Conservation (phyloP, 129 eudicot species). For the Pulicaria dysenterica region DNA sequence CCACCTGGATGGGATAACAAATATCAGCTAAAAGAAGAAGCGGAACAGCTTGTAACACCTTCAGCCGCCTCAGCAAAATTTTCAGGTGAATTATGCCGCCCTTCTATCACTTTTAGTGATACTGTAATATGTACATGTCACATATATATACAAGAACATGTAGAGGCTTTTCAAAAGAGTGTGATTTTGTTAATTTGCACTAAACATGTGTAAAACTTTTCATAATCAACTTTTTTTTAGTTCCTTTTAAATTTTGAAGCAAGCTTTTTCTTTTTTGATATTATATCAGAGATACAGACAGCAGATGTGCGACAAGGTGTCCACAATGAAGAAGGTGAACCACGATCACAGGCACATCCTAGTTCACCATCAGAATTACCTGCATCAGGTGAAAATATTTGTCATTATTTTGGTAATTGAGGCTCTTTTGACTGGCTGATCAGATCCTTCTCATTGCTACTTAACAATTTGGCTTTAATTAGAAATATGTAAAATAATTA, state of each 20-base stretch:
- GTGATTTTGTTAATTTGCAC: conserved; percentile 1
- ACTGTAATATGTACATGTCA: not conserved
- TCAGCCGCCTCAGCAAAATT: conserved; percentile 7
- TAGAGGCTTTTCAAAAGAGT: not conserved
- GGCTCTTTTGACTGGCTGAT: conserved; percentile 4
- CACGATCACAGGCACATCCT: conserved; percentile 35
- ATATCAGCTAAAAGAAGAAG: conserved; percentile 28
- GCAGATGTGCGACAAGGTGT: conserved; percentile 33
- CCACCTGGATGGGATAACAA: conserved; percentile 55
- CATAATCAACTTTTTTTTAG: not conserved
- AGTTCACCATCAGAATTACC: conserved; percentile 15
- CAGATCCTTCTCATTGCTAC: not conserved
- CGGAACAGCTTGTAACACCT: conserved; percentile 17
- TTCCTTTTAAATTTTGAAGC: not conserved
- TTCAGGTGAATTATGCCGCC: conserved; percentile 23
- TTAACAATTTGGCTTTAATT: not conserved
- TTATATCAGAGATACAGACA: conserved; percentile 30
- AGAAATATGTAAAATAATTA: not conserved
- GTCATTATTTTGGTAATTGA: not conserved
- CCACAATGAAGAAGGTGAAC: conserved; percentile 50
- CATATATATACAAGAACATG: not conserved
- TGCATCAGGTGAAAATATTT: conserved; percentile 31
- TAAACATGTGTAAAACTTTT: not conserved
- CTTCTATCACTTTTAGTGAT: not conserved
- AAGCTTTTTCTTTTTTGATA: not conserved